Base-by-base conservation (phyloP, 768 basidiomycete species). In the Cubamyces lactineus region DNA sequence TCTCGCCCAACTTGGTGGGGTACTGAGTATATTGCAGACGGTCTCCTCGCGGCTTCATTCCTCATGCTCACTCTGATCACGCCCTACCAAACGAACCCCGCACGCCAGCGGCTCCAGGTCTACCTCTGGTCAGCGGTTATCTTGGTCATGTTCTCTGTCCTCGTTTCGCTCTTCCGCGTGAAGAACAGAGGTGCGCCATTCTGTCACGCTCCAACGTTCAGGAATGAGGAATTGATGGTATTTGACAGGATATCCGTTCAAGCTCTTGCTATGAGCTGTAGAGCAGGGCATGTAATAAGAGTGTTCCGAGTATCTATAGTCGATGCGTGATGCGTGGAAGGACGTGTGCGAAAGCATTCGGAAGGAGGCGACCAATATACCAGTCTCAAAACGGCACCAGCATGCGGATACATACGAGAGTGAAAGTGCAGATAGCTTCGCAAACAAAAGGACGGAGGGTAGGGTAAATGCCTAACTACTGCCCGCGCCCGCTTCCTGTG, bases 81-180 rank as follows among this genome's bases (percentile, higher is more conserved):
- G 26, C 97, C 97, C 3, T 81, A 87, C 66, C 86, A 91, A 70
- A 74, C 82, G 34, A 89, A 90, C 11, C 84, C 90, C 1, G 68
- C 75, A 24, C 86, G 88, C 55, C 97, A 99, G 71, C 85, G 93
- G 28, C 71, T 88, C 19, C 96, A 94, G 69, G 80, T 97, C 30
- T 97, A 96, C 72, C 80, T 98, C 41, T 98, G 95, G 94, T 84
- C 88, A 2, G 83, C 78, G 0, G 86, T 96, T 50, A 82, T 91
- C 59, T 79, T 96, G 73, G 78, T 96, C 69, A 79, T 96, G 52
- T 97, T 95, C 76, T 94, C 92, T 40, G 80, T 95, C 63, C 80
- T 98, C 41, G 75, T 97, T 39, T 91, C 90, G 28, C 70, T 98
- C 47, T 98, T 98, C 82, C 85, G 86, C 69, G 77, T 95, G 63